Conservation (phyloP, 2,329 filamentous ascomycete species). For the Sporothrix inflata region DNA sequence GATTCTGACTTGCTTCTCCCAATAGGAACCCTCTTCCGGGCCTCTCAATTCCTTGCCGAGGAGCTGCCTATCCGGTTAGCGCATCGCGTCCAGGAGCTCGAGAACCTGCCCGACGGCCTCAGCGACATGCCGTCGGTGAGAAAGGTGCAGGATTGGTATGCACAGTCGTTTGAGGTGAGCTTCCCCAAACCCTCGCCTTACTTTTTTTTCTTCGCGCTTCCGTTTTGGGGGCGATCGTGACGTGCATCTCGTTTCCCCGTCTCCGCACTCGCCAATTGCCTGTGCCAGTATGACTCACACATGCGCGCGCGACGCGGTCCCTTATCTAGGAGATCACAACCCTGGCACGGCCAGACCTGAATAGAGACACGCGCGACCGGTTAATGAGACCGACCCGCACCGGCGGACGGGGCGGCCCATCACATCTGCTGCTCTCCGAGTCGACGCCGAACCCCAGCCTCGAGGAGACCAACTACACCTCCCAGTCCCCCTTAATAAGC, state of each 20-base stretch:
- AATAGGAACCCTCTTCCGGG: conserved; percentile 89
- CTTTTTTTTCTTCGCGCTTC: conserved; percentile 30
- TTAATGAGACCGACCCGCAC: conserved; percentile 69
- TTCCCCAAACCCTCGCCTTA: conserved; percentile 38
- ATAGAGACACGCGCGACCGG: conserved; percentile 74
- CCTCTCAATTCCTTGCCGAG: conserved; percentile 97
- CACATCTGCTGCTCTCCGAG: conserved; percentile 70
- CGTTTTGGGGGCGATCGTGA: conserved; percentile 8
- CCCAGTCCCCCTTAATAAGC: conserved; percentile 45
- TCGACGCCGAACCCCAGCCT: conserved; percentile 90
- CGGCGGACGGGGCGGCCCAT: conserved; percentile 53
- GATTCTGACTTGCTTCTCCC: conserved; percentile 15
- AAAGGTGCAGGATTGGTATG: conserved; percentile 97
- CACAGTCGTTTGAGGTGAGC: conserved; percentile 93
- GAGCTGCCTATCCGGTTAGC: conserved; percentile 96
- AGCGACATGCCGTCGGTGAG: conserved; percentile 98
- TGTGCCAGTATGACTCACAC: conserved; percentile 23
- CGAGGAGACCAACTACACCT: conserved; percentile 76
- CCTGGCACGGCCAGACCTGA: conserved; percentile 76
- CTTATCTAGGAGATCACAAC: conserved; percentile 81
- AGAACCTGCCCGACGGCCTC: conserved; percentile 88
- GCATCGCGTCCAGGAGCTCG: conserved; percentile 93
- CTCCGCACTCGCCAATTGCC: background rate
- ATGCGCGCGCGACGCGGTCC: conserved; percentile 35
- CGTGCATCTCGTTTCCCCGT: background rate